Evolutionary conservation across 2,329 filamentous ascomycete genomes (phyloP).

Genomic region (Blumeriella jaapii): DNA sequence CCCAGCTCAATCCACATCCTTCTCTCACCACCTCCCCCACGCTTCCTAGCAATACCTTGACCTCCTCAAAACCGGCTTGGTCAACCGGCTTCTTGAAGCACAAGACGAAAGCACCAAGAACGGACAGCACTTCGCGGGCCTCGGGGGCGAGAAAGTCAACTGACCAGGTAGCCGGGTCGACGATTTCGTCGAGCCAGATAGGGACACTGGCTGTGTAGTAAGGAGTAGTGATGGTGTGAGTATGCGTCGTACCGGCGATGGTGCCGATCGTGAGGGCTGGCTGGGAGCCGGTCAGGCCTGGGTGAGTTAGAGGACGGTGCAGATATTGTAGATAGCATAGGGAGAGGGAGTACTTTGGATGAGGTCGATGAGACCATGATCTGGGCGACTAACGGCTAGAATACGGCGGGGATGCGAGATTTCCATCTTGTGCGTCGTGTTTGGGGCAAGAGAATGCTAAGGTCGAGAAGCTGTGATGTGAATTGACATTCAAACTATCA

Average conservation of each 20-base stretch:
- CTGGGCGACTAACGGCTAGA: constrained; percentile 36
- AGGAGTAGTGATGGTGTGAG: constrained; percentile 40
- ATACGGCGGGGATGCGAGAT: constrained; percentile 44
- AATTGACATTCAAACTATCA: too few species aligned
- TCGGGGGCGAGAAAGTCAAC: constrained; percentile 47
- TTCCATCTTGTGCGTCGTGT: constrained; percentile 22
- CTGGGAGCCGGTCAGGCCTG: constrained; percentile 42
- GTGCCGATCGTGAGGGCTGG: constrained; percentile 27
- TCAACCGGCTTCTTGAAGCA: constrained; percentile 36
- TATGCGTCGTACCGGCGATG: constrained; percentile 46
- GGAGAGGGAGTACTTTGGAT: constrained; percentile 37
- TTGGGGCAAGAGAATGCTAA: constrained; percentile 6
- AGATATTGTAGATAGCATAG: background rate
- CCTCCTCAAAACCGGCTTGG: constrained; percentile 12
- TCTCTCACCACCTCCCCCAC: constrained; percentile 44
- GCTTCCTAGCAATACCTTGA: constrained; percentile 35
- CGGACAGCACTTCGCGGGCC: constrained; percentile 49
- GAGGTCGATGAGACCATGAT: constrained; percentile 37
- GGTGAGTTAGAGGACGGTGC: constrained; percentile 3
- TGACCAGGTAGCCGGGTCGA: constrained; percentile 35
- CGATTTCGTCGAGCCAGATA: constrained; percentile 55
- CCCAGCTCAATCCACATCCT: constrained; percentile 50
- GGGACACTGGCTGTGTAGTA: constrained; percentile 52
- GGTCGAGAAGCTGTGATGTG: background rate
- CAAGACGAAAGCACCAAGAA: constrained; percentile 48